Evolutionary conservation across 2,329 filamentous ascomycete genomes (phyloP).

Genomic region (Passalora sequoiae): DNA sequence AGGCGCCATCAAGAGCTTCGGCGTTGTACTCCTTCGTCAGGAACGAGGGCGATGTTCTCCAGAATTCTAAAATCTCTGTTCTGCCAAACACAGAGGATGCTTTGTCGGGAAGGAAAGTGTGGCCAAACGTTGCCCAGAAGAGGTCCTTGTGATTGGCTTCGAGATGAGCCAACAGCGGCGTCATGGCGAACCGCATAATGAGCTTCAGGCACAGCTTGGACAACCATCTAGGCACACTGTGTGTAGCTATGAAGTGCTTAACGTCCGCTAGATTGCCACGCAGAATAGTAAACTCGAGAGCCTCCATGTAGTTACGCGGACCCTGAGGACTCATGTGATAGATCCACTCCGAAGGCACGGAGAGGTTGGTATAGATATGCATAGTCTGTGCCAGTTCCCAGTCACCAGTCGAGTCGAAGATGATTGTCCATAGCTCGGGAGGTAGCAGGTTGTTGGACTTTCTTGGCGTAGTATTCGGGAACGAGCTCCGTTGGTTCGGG

Average conservation of each 20-base stretch:
- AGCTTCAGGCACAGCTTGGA: conserved; percentile 79
- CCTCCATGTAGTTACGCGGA: conserved; percentile 66
- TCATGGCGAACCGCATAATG: conserved; percentile 85
- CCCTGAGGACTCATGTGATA: conserved; percentile 59
- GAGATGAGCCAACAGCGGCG: conserved; percentile 68
- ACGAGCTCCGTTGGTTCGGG: conserved; percentile 31
- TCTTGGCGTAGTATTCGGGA: conserved; percentile 28
- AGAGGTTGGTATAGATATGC: conserved; percentile 72
- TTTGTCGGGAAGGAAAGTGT: conserved; percentile 77
- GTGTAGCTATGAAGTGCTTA: conserved; percentile 63
- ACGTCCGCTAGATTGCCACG: conserved; percentile 65
- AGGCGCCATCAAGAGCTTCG: conserved; percentile 83
- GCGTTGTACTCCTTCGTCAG: conserved; percentile 79
- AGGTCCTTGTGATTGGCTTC: conserved; percentile 65
- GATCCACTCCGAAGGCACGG: conserved; percentile 68
- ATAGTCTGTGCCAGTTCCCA: conserved; percentile 86
- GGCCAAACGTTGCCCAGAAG: conserved; percentile 79
- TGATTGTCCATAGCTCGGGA: conserved; percentile 81
- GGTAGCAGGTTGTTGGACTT: conserved; percentile 52
- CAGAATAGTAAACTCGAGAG: conserved; percentile 80
- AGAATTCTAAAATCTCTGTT: conserved; percentile 82
- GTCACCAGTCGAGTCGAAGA: conserved; percentile 77
- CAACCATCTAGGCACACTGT: conserved; percentile 66
- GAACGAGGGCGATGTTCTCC: conserved; percentile 77
- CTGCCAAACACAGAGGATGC: conserved; percentile 82